A percentile compares a stretch with the other conserved stretches of the same genome.
phyloP scores from a whole-genome alignment of 257 asterid genomes.

The Rubia yunnanensis region DNA sequence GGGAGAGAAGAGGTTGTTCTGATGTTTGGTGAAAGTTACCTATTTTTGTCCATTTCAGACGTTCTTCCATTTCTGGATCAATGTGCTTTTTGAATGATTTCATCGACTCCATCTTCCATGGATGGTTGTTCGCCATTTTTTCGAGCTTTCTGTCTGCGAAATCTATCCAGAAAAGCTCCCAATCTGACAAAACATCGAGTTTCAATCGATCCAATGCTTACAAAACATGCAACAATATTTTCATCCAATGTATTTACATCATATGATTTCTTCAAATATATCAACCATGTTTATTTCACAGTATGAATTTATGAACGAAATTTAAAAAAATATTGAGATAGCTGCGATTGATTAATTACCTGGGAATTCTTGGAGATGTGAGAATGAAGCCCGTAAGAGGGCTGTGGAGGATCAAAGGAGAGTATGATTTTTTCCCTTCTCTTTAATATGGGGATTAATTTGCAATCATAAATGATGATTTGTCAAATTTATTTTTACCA shows the following conservation, averaged over 20 bases:
- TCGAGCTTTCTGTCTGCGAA: not conserved
- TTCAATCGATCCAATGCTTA: not conserved
- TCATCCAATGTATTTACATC: not conserved
- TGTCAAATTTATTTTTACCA: not conserved
- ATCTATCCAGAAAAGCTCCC: constrained; percentile 1
- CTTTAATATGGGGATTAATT: not conserved
- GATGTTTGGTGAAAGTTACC: constrained; percentile 34
- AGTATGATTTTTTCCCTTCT: not conserved
- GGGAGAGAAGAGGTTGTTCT: constrained; percentile 14
- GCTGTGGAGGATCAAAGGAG: not conserved
- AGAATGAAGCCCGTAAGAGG: not conserved
- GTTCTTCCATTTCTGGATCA: constrained; percentile 60
- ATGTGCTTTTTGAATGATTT: constrained; percentile 39
- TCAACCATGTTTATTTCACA: not conserved
- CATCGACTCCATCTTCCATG: constrained; percentile 38
- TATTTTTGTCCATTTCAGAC: constrained; percentile 48
- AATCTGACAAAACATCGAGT: not conserved
- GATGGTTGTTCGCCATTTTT: constrained; percentile 21
- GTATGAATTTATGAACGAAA: not conserved
- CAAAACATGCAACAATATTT: not conserved
- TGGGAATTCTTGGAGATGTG: not conserved
- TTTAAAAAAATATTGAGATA: too few relatives aligned
- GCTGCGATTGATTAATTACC: constrained; percentile 3
- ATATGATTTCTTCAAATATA: not conserved
- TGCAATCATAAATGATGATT: not conserved